Conservation (phyloP, 805 yeast genomes). For the Candida stauntonica region DNA sequence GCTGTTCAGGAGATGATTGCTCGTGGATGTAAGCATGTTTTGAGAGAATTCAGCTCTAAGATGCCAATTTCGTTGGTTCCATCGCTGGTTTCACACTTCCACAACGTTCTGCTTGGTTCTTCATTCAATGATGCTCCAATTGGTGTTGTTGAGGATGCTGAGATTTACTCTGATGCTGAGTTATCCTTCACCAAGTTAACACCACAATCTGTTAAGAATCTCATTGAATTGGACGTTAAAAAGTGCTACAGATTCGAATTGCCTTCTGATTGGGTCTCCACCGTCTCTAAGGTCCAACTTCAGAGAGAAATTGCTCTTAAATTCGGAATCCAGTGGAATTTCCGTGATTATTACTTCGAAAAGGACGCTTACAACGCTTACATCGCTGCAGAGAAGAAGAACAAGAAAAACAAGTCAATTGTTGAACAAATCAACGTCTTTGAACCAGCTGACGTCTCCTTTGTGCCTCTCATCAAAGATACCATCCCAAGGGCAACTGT, state of each 20-base stretch:
- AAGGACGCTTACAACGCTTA: constrained; percentile 28
- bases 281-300: constrained; percentile 37
- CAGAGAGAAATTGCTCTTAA: constrained; percentile 70
- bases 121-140: constrained; percentile 38
- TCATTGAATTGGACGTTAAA: constrained; percentile 49
- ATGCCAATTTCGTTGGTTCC: constrained; percentile 56
- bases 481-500: constrained; percentile 61
- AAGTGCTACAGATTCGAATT: constrained; percentile 62
- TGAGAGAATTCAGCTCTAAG: constrained; percentile 43
- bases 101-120: constrained; percentile 63
- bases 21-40: constrained; percentile 72
- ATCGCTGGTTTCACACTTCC: constrained; percentile 60
- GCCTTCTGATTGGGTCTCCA: constrained; percentile 43
- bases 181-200: constrained; percentile 43
- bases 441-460: constrained; percentile 57
- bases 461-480: constrained; percentile 75
- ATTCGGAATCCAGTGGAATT: constrained; percentile 83
- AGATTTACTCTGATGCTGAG: constrained; percentile 39
- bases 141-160: constrained; percentile 39
- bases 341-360: constrained; percentile 37
- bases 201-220: constrained; percentile 38
- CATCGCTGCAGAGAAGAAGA: constrained; percentile 27
- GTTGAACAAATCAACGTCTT: constrained; percentile 37
- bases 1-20: constrained; percentile 60
- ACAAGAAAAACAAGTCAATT: constrained; percentile 18